These are phyloP conservation scores for Colletotrichum scovillei DNA, from an alignment of 2,329 filamentous ascomycete species.

Conservation along the genomic window DNA sequence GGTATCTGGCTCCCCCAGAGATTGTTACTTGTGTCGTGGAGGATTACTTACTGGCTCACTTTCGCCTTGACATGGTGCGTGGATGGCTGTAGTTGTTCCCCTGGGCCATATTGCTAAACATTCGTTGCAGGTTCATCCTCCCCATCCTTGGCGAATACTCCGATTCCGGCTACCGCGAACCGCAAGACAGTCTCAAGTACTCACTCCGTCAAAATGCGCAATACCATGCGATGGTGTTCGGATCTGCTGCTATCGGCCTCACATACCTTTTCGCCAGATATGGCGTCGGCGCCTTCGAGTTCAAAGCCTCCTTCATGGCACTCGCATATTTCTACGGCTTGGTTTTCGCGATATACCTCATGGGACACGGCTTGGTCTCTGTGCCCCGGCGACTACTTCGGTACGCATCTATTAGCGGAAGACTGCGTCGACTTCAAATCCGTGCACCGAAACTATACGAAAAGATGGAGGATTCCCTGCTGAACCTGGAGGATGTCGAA, in stretches of 20 bases:
- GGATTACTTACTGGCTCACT: slow-evolving; percentile 96
- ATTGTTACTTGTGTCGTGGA: slow-evolving; percentile 87
- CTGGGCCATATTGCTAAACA: slow-evolving; percentile 18
- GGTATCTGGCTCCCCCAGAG: slow-evolving; percentile 89
- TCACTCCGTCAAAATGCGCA: slow-evolving; percentile 88
- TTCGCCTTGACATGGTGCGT: slow-evolving; percentile 91
- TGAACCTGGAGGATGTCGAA: slow-evolving; percentile 84
- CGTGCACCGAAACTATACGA: slow-evolving; percentile 88
- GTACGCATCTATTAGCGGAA: slow-evolving; percentile 80
- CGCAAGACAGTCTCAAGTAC: slow-evolving; percentile 83
- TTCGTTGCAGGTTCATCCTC: slow-evolving; percentile 77
- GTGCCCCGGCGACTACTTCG: slow-evolving; percentile 86
- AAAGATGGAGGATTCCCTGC: slow-evolving; percentile 84
- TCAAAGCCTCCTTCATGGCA: slow-evolving; percentile 92
- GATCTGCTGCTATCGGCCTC: slow-evolving; percentile 75
- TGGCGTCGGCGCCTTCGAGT: slow-evolving; percentile 75
- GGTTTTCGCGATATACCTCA: slow-evolving; percentile 91
- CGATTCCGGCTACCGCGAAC: slow-evolving; percentile 92
- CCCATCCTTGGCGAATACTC: slow-evolving; percentile 94
- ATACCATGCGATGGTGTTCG: slow-evolving; percentile 86
- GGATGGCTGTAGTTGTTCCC: neutral
- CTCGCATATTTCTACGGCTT: slow-evolving; percentile 95
- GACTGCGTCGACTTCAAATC: slow-evolving; percentile 79
- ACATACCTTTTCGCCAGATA: slow-evolving; percentile 87
- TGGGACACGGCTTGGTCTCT: slow-evolving; percentile 96